phyloP scores from a whole-genome alignment of 768 basidiomycete species.

The Leucocoprinus leucothites region DNA sequence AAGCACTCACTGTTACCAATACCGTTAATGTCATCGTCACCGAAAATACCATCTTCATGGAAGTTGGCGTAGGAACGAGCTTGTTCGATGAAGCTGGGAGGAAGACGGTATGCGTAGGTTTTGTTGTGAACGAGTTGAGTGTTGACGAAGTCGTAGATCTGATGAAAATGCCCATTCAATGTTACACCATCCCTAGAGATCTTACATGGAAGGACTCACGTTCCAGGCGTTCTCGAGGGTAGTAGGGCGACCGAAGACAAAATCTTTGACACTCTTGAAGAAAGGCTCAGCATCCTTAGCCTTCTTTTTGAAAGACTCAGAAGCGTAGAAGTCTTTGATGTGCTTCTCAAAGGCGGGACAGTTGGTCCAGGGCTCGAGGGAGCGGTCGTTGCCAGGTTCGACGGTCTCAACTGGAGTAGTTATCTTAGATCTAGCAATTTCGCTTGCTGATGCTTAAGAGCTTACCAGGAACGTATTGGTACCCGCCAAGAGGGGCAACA shows the following conservation, averaged over 20 bases:
- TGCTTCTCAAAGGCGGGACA: slow-evolving; percentile 64
- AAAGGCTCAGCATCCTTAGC: slow-evolving; percentile 58
- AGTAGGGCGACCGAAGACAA: slow-evolving; percentile 64
- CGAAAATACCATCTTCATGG: slow-evolving; percentile 79
- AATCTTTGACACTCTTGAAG: slow-evolving; percentile 65
- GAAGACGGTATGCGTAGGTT: slow-evolving; percentile 75
- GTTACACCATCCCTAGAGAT: background rate
- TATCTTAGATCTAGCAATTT: background rate
- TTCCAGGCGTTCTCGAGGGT: slow-evolving; percentile 77
- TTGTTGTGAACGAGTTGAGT: slow-evolving; percentile 78
- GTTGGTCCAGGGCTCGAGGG: slow-evolving; percentile 76
- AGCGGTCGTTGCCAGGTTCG: slow-evolving; percentile 78
- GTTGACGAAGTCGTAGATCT: slow-evolving; percentile 80
- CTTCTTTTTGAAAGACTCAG: slow-evolving; percentile 62
- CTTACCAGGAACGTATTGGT: slow-evolving; percentile 82
- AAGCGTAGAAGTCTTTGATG: slow-evolving; percentile 55
- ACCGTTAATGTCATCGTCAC: slow-evolving; percentile 52
- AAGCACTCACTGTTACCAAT: slow-evolving; percentile 72
- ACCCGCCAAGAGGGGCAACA: slow-evolving; percentile 72
- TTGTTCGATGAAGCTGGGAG: slow-evolving; percentile 75
- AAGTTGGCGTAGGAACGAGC: slow-evolving; percentile 73
- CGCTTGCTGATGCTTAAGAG: slow-evolving; percentile 12
- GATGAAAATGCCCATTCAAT: slow-evolving; percentile 13
- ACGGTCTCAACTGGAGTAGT: slow-evolving; percentile 68
- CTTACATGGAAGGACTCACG: slow-evolving; percentile 37